Evolutionary conservation across 2,329 filamentous ascomycete species (phyloP), one percentile per base, ranked within the genome.

Genomic region (Monosporascus sp.): DNA sequence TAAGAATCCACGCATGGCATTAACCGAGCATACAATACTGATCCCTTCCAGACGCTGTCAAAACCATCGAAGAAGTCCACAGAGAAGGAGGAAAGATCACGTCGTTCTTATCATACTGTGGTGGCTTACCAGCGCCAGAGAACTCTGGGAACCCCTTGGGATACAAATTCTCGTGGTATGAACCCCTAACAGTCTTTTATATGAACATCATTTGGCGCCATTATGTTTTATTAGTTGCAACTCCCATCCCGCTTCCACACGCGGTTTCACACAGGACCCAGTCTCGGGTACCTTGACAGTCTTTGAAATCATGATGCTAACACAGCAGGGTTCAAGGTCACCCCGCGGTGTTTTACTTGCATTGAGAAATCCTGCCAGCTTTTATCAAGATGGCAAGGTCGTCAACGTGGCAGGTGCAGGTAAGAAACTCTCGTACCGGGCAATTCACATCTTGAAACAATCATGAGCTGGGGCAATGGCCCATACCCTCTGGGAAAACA

Each of bases 31-130:
- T 14, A 5, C 18, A 15, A 42, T 42, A 20, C 39, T 42, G 20
- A 42, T 20, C 18, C 39, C 39, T 49, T 51, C 27, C 47, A n/a
- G 48, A 93, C 68, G 93, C 93, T 48, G 83, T 97, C 70, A 88
- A 93, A 77, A 90, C 85, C 53, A 96, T 97, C 64, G 83, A 89
- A 53, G 82, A 90, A 68, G 90, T 96, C n/a, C 93, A 97, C 80
- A 76, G 82, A 58, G 87, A 80, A 27, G 92, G 91, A 56, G 92
- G 92, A 70, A 93, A 94, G 78, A 87, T 97, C 68, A 76, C 79
- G 34, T 83, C 81, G 48, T 97, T 97, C 80, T 74, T 88, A 57
- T 88, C 83, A 51, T 97, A 88, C 81, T 97, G 92, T 64, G 90
- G 90, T 67, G 90, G 90, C 62, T 78, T 94, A 3, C 83, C 84